Conservation (phyloP, 2,329 filamentous ascomycete species). For the Pseudofabraea citricarpa region DNA sequence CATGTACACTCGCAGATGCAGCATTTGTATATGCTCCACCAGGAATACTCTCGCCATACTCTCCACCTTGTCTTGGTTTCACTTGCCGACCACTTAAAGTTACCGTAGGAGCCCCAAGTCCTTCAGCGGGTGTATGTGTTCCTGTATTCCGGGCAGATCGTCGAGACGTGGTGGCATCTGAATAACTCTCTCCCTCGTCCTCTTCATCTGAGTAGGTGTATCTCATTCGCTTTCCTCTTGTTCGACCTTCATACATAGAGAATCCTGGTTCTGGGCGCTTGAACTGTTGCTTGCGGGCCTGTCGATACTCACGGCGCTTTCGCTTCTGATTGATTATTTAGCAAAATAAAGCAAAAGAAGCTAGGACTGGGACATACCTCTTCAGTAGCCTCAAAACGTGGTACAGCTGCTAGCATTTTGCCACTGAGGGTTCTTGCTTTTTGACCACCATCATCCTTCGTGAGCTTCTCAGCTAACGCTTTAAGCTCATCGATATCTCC, state of each 20-base stretch:
- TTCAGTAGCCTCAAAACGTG: constrained; percentile 88
- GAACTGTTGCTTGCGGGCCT: constrained; percentile 70
- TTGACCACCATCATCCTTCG: constrained; percentile 71
- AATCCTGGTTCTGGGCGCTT: constrained; percentile 82
- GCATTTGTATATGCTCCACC: constrained; percentile 34
- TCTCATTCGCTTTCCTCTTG: constrained; percentile 90
- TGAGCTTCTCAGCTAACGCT: constrained; percentile 69
- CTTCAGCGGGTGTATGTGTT: constrained; percentile 67
- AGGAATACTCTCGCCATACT: constrained; percentile 50
- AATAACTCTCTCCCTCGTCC: constrained; percentile 56
- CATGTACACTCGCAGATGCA: constrained; percentile 30
- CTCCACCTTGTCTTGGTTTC: constrained; percentile 51
- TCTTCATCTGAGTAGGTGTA: constrained; percentile 95
- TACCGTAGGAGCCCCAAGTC: constrained; percentile 53
- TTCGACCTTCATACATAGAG: constrained; percentile 93
- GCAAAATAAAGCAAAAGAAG: too few species aligned
- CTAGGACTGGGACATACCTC: constrained; percentile 55
- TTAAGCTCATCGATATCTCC: constrained; percentile 84
- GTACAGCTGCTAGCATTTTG: constrained; percentile 74
- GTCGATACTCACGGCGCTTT: constrained; percentile 85
- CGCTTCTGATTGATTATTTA: too few species aligned
- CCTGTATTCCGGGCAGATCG: constrained; percentile 72
- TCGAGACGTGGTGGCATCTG: constrained; percentile 56
- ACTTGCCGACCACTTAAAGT: constrained; percentile 89
- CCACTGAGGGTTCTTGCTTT: constrained; percentile 74